phyloP scores from a whole-genome alignment of 1,284 basidiomycete genomes.

The Fomes fomentarius region DNA sequence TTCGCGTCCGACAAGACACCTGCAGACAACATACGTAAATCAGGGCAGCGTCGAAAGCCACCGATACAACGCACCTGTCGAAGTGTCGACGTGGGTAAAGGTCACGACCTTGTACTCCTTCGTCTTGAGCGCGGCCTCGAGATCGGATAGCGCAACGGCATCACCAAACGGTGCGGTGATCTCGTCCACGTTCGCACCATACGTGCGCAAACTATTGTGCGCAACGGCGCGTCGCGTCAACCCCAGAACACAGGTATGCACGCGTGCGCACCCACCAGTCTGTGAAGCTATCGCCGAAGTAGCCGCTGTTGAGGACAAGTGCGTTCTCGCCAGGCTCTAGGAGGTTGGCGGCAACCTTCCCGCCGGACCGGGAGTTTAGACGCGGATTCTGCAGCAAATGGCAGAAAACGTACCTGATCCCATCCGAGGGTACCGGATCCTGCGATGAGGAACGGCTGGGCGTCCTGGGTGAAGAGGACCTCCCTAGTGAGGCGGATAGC shows the following conservation, averaged over 20 bases:
- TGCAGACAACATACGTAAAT: conserved; percentile 11
- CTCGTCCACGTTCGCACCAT: conserved; percentile 91
- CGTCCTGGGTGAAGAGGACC: conserved; percentile 75
- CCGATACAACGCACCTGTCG: conserved; percentile 59
- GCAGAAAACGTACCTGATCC: conserved; percentile 64
- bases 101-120: conserved; percentile 93
- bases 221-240: no score
- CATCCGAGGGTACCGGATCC: conserved; percentile 97
- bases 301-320: conserved; percentile 84
- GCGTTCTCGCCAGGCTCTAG: conserved; percentile 81
- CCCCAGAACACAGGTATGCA: neutral
- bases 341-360: conserved; percentile 79
- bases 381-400: neutral
- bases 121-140: conserved; percentile 76
- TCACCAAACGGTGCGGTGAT: conserved; percentile 85
- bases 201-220: conserved; percentile 71
- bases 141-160: conserved; percentile 63
- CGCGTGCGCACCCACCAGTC: conserved; percentile 62
- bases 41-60: neutral
- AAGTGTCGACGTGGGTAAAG: conserved; percentile 95
- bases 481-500: conserved; percentile 85
- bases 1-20: conserved; percentile 89
- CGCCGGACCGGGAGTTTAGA: neutral
- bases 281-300: conserved; percentile 87
- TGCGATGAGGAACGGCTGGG: conserved; percentile 89